Percentiles rank a stretch among this genome's conserved stretches.
phyloP scores from a whole-genome alignment of 352 stramenopile species.

The Phytophthora sp. region DNA sequence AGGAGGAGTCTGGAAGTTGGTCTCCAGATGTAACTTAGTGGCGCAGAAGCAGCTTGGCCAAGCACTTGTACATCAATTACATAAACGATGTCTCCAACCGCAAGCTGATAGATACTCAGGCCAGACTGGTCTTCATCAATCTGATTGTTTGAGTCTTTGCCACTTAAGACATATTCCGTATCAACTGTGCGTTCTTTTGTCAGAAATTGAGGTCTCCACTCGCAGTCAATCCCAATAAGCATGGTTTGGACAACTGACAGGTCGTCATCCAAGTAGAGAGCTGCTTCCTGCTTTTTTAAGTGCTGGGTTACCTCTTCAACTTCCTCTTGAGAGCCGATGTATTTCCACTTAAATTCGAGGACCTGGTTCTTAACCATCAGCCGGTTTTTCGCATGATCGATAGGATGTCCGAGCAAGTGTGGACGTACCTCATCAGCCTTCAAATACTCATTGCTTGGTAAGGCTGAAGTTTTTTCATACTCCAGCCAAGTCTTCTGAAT shows the following conservation, averaged over 20 bases:
- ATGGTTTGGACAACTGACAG: slow-evolving; percentile 19
- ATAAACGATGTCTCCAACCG: slow-evolving; percentile 45
- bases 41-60: slow-evolving; percentile 34
- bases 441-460: too few relatives aligned
- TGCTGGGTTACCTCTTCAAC: slow-evolving; percentile 31
- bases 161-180: too few relatives aligned
- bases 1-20: slow-evolving; percentile 38
- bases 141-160: background rate
- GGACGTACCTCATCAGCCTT: background rate
- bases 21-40: slow-evolving; percentile 50
- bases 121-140: slow-evolving; percentile 25
- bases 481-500: background rate
- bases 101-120: slow-evolving; percentile 63
- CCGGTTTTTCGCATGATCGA: slow-evolving; percentile 41
- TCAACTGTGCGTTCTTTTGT: too few relatives aligned
- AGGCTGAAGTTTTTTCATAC: background rate
- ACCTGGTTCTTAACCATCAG: slow-evolving; percentile 1
- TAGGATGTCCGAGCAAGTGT: slow-evolving; percentile 3
- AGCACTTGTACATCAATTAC: slow-evolving; percentile 69
- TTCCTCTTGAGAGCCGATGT: slow-evolving; percentile 29
- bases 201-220: slow-evolving; percentile 65
- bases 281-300: slow-evolving; percentile 14
- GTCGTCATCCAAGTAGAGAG: slow-evolving; percentile 1
- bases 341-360: slow-evolving; percentile 35
- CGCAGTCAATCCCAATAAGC: slow-evolving; percentile 66